These are phyloP conservation scores for Geotrichum cucujoidarum DNA, from an alignment of 1,139 yeast species.

Conservation along the genomic window DNA sequence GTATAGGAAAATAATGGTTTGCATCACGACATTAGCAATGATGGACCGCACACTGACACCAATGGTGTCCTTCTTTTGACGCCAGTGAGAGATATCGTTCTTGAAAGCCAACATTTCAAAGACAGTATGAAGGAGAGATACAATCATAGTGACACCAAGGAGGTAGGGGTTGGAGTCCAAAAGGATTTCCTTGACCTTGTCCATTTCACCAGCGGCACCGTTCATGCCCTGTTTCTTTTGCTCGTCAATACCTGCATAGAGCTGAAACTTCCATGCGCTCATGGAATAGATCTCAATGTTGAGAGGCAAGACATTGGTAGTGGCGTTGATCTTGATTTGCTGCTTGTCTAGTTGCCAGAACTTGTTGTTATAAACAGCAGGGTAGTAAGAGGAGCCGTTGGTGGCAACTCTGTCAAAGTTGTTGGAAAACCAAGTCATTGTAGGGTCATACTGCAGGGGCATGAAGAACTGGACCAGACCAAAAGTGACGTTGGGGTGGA, in stretches of 20 bases:
- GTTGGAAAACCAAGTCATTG: conserved; percentile 9
- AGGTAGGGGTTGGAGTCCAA: conserved; percentile 40
- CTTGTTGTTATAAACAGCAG: conserved; percentile 34
- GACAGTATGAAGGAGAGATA: conserved; percentile 37
- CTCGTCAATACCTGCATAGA: conserved; percentile 31
- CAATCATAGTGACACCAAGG: conserved; percentile 35
- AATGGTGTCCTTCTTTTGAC: conserved; percentile 38
- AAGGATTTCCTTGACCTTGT: conserved; percentile 37
- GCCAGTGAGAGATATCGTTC: conserved; percentile 41
- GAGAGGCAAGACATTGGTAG: conserved; percentile 29
- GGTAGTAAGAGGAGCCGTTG: conserved; percentile 30
- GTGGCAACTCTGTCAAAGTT: conserved; percentile 4
- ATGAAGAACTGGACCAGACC: conserved; percentile 25
- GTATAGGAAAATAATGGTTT: conserved; percentile 38
- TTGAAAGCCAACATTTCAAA: conserved; percentile 42
- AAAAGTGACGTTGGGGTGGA: conserved; percentile 38
- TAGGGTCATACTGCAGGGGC: conserved; percentile 8
- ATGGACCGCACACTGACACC: conserved; percentile 41
- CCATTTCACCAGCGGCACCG: conserved; percentile 34
- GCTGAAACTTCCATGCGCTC: conserved; percentile 35
- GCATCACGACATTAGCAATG: conserved; percentile 42
- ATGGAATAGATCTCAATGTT: conserved; percentile 33
- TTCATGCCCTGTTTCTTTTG: conserved; percentile 30
- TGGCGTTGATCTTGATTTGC: conserved; percentile 34
- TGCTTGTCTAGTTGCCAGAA: conserved; percentile 41